Evolutionary conservation across 345 rosid species (phyloP).

Genomic region (Draba incana): DNA sequence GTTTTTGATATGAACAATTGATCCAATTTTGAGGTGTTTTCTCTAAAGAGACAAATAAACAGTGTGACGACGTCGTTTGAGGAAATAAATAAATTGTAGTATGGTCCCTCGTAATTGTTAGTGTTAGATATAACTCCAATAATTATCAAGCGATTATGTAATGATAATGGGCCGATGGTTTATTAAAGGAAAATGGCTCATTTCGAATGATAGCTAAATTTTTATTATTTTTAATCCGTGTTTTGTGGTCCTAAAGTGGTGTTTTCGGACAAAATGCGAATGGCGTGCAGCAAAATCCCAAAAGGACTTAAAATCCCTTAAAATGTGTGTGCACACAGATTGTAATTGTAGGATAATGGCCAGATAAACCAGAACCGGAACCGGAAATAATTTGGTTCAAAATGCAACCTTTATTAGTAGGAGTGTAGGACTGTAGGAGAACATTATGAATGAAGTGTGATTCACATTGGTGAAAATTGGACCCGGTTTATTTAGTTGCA

Average conservation of each 20-base stretch:
- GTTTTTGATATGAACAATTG: constrained; percentile 9
- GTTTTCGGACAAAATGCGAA: constrained; percentile 9
- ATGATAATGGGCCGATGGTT: neutral
- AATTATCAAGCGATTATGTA: neutral
- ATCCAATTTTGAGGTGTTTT: constrained; percentile 18
- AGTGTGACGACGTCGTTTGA: constrained; percentile 3
- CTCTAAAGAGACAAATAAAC: neutral
- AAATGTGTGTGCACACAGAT: neutral
- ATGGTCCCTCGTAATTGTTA: neutral
- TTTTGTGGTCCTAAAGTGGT: neutral
- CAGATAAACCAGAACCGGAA: neutral
- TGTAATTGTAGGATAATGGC: too few species aligned
- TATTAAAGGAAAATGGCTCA: neutral
- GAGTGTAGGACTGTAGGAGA: neutral
- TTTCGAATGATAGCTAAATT: neutral
- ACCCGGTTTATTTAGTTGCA: neutral
- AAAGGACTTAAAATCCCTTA: neutral
- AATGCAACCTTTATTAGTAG: too few species aligned
- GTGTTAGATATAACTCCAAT: too few species aligned
- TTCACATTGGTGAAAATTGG: neutral
- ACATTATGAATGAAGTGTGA: neutral
- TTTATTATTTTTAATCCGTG: neutral
- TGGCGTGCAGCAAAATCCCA: neutral
- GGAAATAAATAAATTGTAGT: neutral
- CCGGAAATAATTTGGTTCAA: neutral